Percentiles rank a stretch among this genome's conserved stretches.
These are phyloP conservation scores for Geosmithia morbida DNA, from an alignment of 2,329 filamentous ascomycete genomes.

Conservation along the genomic window DNA sequence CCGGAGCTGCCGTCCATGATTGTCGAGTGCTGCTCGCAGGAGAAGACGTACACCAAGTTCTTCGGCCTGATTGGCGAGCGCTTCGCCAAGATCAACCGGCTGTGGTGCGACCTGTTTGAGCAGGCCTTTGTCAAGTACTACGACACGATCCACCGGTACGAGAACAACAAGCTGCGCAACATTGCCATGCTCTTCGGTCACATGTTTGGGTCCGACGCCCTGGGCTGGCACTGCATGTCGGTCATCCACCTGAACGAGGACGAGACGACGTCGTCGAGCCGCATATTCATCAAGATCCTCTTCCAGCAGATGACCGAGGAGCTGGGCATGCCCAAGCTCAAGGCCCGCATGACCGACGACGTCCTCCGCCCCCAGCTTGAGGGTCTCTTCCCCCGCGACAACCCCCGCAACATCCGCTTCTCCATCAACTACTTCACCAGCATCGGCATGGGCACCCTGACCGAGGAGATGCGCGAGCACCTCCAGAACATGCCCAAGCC, in stretches of 20 bases:
- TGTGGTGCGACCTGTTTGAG: constrained; percentile 91
- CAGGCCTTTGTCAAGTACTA: constrained; percentile 86
- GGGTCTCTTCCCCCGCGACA: constrained; percentile 82
- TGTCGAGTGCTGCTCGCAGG: constrained; percentile 90
- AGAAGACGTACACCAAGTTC: constrained; percentile 95
- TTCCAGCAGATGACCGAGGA: constrained; percentile 87
- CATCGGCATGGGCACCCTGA: constrained; percentile 88
- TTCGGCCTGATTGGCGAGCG: constrained; percentile 89
- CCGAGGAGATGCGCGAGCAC: constrained; percentile 86
- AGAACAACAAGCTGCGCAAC: constrained; percentile 89
- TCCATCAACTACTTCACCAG: constrained; percentile 99
- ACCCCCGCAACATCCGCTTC: constrained; percentile 82
- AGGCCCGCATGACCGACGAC: constrained; percentile 64
- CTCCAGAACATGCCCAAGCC: constrained; percentile 85
- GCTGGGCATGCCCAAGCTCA: constrained; percentile 68
- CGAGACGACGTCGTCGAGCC: constrained; percentile 88
- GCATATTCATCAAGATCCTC: constrained; percentile 97
- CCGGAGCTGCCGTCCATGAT: constrained; percentile 91
- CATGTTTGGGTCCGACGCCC: constrained; percentile 71
- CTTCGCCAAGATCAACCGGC: constrained; percentile 87
- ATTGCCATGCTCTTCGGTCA: constrained; percentile 93
- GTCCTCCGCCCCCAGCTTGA: constrained; percentile 63
- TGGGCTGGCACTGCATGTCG: constrained; percentile 83
- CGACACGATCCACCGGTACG: constrained; percentile 92
- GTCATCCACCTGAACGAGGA: constrained; percentile 87